phyloP scores from a whole-genome alignment of 768 basidiomycete species.

The Mycena chlorophos region DNA sequence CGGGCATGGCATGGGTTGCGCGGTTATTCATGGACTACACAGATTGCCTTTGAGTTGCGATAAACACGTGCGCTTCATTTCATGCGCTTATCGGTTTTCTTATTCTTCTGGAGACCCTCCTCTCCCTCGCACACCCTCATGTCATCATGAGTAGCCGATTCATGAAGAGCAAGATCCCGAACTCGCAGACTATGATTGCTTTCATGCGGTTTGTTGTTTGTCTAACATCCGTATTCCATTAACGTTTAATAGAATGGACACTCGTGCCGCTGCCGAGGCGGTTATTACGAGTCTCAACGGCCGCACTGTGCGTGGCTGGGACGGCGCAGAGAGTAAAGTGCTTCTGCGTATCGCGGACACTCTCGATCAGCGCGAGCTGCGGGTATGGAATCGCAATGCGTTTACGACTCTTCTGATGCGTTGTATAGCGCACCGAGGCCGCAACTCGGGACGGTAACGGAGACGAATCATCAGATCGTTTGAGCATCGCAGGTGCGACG shows the following conservation, averaged over 20 bases:
- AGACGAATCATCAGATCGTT: conserved; percentile 2
- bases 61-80: conserved; percentile 37
- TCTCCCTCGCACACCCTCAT: conserved; percentile 45
- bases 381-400: conserved; percentile 41
- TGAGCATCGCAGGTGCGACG: conserved; percentile 19
- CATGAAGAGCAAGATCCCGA: conserved; percentile 55
- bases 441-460: background rate
- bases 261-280: conserved; percentile 53
- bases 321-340: conserved; percentile 51
- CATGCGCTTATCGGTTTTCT: background rate
- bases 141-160: conserved; percentile 56
- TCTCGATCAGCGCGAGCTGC: conserved; percentile 51
- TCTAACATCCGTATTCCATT: background rate
- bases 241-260: conserved; percentile 38
- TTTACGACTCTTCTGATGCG: background rate
- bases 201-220: conserved; percentile 49
- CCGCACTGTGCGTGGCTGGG: conserved; percentile 53
- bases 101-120: conserved; percentile 35
- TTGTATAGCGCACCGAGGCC: conserved; percentile 11
- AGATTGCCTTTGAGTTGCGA: conserved; percentile 49
- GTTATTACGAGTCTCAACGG: conserved; percentile 55
- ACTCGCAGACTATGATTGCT: conserved; percentile 55
- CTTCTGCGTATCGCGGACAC: conserved; percentile 58
- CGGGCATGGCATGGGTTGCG: background rate
- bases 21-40: conserved; percentile 14